phyloP scores from a whole-genome alignment of 2,329 filamentous ascomycete genomes.

The Fusarium sp. region DNA sequence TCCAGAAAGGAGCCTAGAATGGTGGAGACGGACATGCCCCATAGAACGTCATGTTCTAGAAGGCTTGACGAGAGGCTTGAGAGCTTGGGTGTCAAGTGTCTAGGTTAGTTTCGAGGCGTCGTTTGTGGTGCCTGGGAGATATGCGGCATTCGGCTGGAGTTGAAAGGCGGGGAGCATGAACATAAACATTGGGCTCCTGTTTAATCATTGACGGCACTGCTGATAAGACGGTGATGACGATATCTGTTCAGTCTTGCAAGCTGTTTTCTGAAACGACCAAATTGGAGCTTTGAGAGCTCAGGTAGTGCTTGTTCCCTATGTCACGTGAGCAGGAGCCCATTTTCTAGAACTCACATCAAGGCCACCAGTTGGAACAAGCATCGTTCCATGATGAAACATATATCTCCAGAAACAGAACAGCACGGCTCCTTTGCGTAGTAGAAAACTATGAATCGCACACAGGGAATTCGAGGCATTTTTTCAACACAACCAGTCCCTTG shows the following conservation, averaged over 20 bases:
- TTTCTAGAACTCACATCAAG: background rate
- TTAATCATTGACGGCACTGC: background rate
- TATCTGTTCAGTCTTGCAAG: background rate
- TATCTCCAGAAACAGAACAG: background rate
- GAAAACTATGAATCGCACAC: background rate
- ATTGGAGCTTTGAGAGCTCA: background rate
- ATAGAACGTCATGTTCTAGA: slow-evolving; percentile 44
- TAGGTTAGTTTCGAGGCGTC: background rate
- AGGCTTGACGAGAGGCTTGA: slow-evolving; percentile 25
- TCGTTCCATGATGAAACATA: slow-evolving; percentile 37
- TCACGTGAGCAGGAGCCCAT: slow-evolving; percentile 4
- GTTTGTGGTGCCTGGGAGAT: background rate
- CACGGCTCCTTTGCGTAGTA: background rate
- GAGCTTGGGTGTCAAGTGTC: background rate
- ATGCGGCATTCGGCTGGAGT: slow-evolving; percentile 15
- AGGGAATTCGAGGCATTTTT: slow-evolving; percentile 21
- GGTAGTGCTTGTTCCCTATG: background rate
- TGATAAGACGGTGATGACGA: background rate
- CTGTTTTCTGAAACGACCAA: background rate
- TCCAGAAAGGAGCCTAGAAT: slow-evolving; percentile 8
- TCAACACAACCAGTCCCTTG: slow-evolving; percentile 8
- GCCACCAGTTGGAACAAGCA: slow-evolving; percentile 24
- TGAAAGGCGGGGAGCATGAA: background rate
- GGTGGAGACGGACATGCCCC: slow-evolving; percentile 24
- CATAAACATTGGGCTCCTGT: background rate